phyloP scores from a whole-genome alignment of 805 yeast species.

The Candida broadrunensis region DNA sequence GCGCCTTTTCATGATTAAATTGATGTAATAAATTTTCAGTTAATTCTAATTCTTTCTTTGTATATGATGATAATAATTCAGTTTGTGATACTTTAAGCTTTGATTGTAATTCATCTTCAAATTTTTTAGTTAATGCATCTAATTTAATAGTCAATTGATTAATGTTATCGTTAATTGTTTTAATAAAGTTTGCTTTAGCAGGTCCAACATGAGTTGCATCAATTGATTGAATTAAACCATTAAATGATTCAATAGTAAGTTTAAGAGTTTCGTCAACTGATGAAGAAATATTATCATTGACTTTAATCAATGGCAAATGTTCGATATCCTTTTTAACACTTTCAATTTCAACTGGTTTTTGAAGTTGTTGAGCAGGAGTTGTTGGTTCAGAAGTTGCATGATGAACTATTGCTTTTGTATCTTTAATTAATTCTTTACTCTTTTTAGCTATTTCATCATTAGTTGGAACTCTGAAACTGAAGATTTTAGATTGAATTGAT shows the following conservation, averaged over 20 bases:
- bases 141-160: conserved; percentile 28
- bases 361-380: conserved; percentile 42
- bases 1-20: conserved; percentile 58
- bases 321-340: conserved; percentile 25
- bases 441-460: conserved; percentile 29
- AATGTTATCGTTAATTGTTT: conserved; percentile 30
- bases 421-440: conserved; percentile 32
- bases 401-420: conserved; percentile 26
- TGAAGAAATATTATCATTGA: conserved; percentile 16
- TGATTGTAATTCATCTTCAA: conserved; percentile 33
- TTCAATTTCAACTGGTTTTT: conserved; percentile 37
- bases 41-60: conserved; percentile 52
- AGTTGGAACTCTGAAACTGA: conserved; percentile 24
- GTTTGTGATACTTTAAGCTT: conserved; percentile 36
- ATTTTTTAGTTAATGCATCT: conserved; percentile 27
- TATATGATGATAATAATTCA: conserved; percentile 36
- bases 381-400: neutral
- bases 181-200: conserved; percentile 26
- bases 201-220: conserved; percentile 23
- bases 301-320: conserved; percentile 32
- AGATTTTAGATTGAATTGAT: conserved; percentile 13
- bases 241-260: conserved; percentile 35
- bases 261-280: conserved; percentile 32
- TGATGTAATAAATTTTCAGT: conserved; percentile 59
- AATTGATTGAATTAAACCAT: conserved; percentile 33